phyloP scores from a whole-genome alignment of 495 filamentous ascomycete species.

The Cercophora scortea region DNA sequence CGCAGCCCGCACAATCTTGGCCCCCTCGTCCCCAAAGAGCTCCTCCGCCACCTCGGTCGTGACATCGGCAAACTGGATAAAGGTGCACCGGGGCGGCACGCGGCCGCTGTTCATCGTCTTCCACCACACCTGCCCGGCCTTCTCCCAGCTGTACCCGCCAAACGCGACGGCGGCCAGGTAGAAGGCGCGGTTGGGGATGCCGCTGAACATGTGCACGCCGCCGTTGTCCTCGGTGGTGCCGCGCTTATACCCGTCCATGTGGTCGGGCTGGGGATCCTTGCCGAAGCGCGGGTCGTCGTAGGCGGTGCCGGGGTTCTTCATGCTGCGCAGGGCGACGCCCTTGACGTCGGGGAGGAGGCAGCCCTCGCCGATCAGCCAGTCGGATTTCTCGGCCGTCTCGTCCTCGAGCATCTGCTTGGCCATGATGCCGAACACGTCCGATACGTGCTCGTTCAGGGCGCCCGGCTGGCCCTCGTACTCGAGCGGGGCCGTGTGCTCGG shows the following conservation, averaged over 20 bases:
- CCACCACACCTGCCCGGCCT: conserved; percentile 45
- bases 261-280: conserved; percentile 37
- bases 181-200: conserved; percentile 47
- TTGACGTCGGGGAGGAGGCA: conserved; percentile 34
- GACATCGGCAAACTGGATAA: conserved; percentile 35
- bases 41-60: conserved; percentile 32
- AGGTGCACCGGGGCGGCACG: conserved; percentile 26
- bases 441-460: conserved; percentile 43
- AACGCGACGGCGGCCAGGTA: conserved; percentile 34
- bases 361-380: conserved; percentile 44
- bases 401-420: conserved; percentile 38
- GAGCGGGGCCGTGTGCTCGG: conserved; percentile 30
- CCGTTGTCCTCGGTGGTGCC: conserved; percentile 31
- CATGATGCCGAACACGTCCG: conserved; percentile 46
- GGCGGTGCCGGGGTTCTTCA: conserved; percentile 41
- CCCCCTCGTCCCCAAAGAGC: conserved; percentile 26
- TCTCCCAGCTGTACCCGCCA: conserved; percentile 46
- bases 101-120: conserved; percentile 34
- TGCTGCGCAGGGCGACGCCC: conserved; percentile 30
- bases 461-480: conserved; percentile 36
- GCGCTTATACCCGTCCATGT: conserved; percentile 28
- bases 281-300: conserved; percentile 34
- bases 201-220: conserved; percentile 46
- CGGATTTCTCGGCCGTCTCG: conserved; percentile 31
- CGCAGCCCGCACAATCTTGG: conserved; percentile 28